A percentile compares a stretch with the other conserved stretches of the same genome.
Evolutionary conservation across 306 rosid genomes (phyloP).

Genomic region (Ormosia emarginata): DNA sequence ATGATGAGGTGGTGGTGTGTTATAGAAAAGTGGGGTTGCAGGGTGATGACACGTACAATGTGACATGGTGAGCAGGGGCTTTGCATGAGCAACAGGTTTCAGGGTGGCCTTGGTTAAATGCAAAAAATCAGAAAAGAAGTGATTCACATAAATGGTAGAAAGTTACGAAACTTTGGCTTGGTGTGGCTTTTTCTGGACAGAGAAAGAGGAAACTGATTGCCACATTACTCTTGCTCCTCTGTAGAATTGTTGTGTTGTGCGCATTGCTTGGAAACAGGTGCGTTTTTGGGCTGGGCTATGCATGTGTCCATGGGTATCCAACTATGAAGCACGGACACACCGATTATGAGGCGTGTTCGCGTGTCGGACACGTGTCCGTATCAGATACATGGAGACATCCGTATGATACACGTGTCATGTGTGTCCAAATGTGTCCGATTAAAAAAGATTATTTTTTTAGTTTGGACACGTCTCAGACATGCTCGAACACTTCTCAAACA

Average conservation of each 20-base stretch:
- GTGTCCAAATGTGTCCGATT: too few relatives aligned
- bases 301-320: too few relatives aligned
- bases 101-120: background rate
- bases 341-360: too few relatives aligned
- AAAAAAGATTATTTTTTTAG: too few relatives aligned
- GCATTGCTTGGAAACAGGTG: slow-evolving; percentile 24
- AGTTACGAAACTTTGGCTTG: background rate
- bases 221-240: slow-evolving; percentile 21
- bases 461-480: too few relatives aligned
- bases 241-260: slow-evolving; percentile 31
- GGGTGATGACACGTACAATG: slow-evolving; percentile 59
- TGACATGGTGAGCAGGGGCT: slow-evolving; percentile 56
- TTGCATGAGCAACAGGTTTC: slow-evolving; percentile 94
- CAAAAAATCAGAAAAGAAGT: background rate
- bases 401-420: too few relatives aligned
- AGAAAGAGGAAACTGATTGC: background rate
- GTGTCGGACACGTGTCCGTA: too few relatives aligned
- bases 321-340: too few relatives aligned
- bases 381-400: too few relatives aligned
- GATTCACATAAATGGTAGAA: background rate
- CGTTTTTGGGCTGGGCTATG: background rate
- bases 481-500: too few relatives aligned
- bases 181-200: slow-evolving; percentile 10
- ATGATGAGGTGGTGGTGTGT: slow-evolving; percentile 8
- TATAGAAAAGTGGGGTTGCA: slow-evolving; percentile 29